Evolutionary conservation across 768 basidiomycete genomes (phyloP).

Genomic region (Lentinula edodes): DNA sequence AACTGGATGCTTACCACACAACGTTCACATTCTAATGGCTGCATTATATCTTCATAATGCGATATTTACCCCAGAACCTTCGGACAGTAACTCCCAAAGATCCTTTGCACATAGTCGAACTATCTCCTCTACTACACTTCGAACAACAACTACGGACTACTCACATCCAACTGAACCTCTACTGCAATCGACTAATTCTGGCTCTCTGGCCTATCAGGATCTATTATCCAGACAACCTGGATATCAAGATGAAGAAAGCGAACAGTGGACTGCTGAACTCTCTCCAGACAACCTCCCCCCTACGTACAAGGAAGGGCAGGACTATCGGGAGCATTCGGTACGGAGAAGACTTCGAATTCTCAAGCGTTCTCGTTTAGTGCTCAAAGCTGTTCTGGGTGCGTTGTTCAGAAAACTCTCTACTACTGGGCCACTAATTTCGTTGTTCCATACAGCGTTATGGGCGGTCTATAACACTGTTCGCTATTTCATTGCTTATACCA

Average conservation of each 20-base stretch:
- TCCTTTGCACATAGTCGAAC: slow-evolving; percentile 14
- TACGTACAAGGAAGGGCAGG: slow-evolving; percentile 23
- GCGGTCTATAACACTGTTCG: slow-evolving; percentile 56
- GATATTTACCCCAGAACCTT: slow-evolving; percentile 5
- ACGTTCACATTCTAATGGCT: slow-evolving; percentile 2
- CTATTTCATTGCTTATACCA: slow-evolving; percentile 56
- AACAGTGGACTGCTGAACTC: slow-evolving; percentile 22
- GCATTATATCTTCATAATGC: slow-evolving; percentile 10
- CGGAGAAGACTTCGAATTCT: slow-evolving; percentile 24
- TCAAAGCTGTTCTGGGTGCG: slow-evolving; percentile 37
- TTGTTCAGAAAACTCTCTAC: neutral
- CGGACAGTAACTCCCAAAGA: neutral
- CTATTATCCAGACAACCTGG: slow-evolving; percentile 25
- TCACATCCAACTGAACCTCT: slow-evolving; percentile 42
- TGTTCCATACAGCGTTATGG: slow-evolving; percentile 43
- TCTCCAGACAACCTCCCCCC: slow-evolving; percentile 22
- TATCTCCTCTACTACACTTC: slow-evolving; percentile 31
- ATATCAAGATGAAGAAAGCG: slow-evolving; percentile 17
- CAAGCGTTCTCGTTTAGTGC: slow-evolving; percentile 18
- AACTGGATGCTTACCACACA: neutral
- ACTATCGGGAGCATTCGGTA: slow-evolving; percentile 16
- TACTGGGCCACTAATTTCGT: neutral
- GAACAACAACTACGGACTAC: slow-evolving; percentile 29
- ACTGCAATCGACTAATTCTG: slow-evolving; percentile 19
- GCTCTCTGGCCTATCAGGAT: slow-evolving; percentile 22